A percentile compares a stretch with the other conserved stretches of the same genome.
These are phyloP conservation scores for Diplodia scrobiculata DNA, from an alignment of 2,329 filamentous ascomycete species.

Conservation along the genomic window DNA sequence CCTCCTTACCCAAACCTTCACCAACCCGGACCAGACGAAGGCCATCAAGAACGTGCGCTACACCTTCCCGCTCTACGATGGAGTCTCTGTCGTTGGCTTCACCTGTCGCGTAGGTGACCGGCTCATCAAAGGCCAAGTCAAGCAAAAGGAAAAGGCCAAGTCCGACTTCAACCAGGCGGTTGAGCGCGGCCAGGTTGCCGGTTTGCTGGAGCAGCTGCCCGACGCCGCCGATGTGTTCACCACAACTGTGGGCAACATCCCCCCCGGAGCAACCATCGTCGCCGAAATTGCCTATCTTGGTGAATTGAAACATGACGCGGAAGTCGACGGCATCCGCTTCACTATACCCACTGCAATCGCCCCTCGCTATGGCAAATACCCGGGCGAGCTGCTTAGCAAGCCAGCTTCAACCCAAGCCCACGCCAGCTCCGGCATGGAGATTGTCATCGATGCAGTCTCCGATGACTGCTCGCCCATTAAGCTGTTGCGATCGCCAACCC, in stretches of 20 bases:
- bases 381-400: conserved; percentile 39
- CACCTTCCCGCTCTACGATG: conserved; percentile 71
- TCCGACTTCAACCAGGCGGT: conserved; percentile 63
- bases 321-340: conserved; percentile 67
- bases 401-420: conserved; percentile 29
- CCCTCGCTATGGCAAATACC: conserved; percentile 63
- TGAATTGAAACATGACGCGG: conserved; percentile 71
- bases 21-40: conserved; percentile 55
- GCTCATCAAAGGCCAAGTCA: conserved; percentile 65
- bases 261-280: conserved; percentile 57
- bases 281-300: conserved; percentile 68
- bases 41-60: conserved; percentile 62
- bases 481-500: conserved; percentile 66
- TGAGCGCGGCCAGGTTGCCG: conserved; percentile 62
- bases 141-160: conserved; percentile 65
- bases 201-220: conserved; percentile 64
- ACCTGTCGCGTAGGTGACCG: conserved; percentile 64
- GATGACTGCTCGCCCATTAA: conserved; percentile 59
- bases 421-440: conserved; percentile 50
- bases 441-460: conserved; percentile 64
- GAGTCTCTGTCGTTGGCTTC: conserved; percentile 69
- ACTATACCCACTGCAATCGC: conserved; percentile 69
- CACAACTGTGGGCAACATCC: conserved; percentile 68
- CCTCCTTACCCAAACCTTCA: conserved; percentile 61
- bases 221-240: conserved; percentile 67